Conservation (phyloP, 208 protist genomes). For the Naegleria gruberi region DNA sequence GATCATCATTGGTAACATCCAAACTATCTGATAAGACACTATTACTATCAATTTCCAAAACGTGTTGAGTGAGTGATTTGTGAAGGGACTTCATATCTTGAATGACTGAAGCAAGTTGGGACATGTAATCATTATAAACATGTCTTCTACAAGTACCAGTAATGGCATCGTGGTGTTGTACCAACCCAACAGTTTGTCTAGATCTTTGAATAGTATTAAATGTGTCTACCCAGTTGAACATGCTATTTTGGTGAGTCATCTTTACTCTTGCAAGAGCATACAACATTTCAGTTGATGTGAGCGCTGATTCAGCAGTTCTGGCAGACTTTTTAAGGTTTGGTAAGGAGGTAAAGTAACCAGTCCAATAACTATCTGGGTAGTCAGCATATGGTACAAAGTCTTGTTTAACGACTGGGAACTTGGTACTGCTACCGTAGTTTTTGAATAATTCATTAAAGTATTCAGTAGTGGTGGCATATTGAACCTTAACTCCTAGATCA, state of each 20-base stretch:
- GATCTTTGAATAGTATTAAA: neutral
- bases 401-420: constrained; percentile 37
- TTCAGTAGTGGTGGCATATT: constrained; percentile 33
- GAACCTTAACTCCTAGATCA: constrained; percentile 26
- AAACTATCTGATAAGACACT: neutral
- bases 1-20: neutral
- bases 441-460: constrained; percentile 41
- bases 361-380: constrained; percentile 46
- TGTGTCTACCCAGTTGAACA: neutral
- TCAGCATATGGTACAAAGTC: constrained; percentile 59
- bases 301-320: constrained; percentile 10
- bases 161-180: constrained; percentile 36
- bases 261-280: constrained; percentile 26
- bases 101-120: neutral
- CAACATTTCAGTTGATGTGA: constrained; percentile 28
- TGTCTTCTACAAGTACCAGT: constrained; percentile 34
- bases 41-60: neutral
- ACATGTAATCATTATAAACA: constrained; percentile 37
- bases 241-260: neutral
- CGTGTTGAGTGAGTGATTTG: neutral
- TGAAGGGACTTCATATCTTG: neutral
- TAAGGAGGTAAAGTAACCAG: constrained; percentile 43
- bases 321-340: constrained; percentile 37
- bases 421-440: neutral
- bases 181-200: constrained; percentile 14